These are phyloP conservation scores for Saccharomycopsis sp. DNA, from an alignment of 805 yeast genomes.

Conservation along the genomic window DNA sequence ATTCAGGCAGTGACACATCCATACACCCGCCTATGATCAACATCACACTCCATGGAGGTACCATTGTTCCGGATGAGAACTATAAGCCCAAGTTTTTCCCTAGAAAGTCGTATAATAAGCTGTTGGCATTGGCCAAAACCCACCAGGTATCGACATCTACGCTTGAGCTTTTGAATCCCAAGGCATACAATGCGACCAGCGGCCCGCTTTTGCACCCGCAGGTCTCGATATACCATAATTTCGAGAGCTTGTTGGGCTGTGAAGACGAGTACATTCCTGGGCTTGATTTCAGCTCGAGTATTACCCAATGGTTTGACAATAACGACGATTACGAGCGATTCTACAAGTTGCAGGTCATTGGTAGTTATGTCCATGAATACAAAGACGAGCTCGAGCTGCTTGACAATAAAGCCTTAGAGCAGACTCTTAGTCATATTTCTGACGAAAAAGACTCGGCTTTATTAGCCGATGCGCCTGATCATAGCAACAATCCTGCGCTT, in stretches of 20 bases:
- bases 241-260: conserved; percentile 36
- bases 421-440: background rate
- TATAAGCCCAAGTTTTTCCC: conserved; percentile 16
- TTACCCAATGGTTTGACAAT: conserved; percentile 20
- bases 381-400: background rate
- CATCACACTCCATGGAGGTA: conserved; percentile 19
- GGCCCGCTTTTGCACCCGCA: conserved; percentile 17
- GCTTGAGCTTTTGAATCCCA: conserved; percentile 15
- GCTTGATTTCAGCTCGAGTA: conserved; percentile 41
- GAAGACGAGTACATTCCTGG: conserved; percentile 78
- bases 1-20: no score
- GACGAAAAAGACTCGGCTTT: background rate
- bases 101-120: conserved; percentile 13
- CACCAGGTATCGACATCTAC: conserved; percentile 22
- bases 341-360: conserved; percentile 16
- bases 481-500: conserved; percentile 14
- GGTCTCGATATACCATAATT: conserved; percentile 18
- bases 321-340: conserved; percentile 13
- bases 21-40: conserved; percentile 14
- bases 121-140: conserved; percentile 19
- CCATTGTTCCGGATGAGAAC: conserved; percentile 21
- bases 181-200: background rate
- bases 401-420: background rate
- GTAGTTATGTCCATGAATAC: conserved; percentile 14
- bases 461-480: conserved; percentile 14